Evolutionary conservation across 2,329 filamentous ascomycete species (phyloP), one percentile per base, ranked within the genome.

Genomic region (Metarhizium rileyi): DNA sequence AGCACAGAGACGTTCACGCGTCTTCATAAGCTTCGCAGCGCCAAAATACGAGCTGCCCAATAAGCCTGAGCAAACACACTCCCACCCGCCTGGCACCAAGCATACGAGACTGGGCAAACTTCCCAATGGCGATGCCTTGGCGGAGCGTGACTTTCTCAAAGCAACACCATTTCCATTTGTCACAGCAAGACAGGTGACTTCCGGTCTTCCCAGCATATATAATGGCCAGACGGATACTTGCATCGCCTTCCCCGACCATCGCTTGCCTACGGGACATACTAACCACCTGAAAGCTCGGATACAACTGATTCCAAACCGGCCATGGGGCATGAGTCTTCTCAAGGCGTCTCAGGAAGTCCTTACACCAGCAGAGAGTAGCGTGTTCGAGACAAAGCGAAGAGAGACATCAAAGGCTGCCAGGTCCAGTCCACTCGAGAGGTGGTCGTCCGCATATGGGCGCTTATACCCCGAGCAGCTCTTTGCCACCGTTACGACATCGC

Each of bases 1-100:
- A 2, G 69, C 80, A 0, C 87, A 93, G 59, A 70, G 67, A 3
- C 76, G 88, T 4, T 77, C 74, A 3, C 74, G 88, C 6, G 70
- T 91, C 0, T 89, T 94, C 52, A 72, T 93, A 1, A 70, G 76
- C 2, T 84, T 90, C 53, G 78, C 86, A 1, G 85, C 85, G 0
- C 84, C 87, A 0, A 83, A 81, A 0, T 65, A 78, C 3, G 63
- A 61, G 2, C 75, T 85, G 0, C 78, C 86, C 0, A 60, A 66
- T 0, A 67, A 72, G 2, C 86, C 85, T 0, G 54, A 63, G 0
- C 70, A 77, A 0, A 86, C 85, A 0, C 86, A 91, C 59, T 76
- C 77, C 0, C 80, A 85, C 50, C 78, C 78, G 0, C 54, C 64
- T 0, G 43, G 47, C 0, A 65, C 60, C 0, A 56, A 41, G 1